Evolutionary conservation across 129 eudicot species (phyloP), one percentile per base, ranked within the genome.

Genomic region (Arctium minus): DNA sequence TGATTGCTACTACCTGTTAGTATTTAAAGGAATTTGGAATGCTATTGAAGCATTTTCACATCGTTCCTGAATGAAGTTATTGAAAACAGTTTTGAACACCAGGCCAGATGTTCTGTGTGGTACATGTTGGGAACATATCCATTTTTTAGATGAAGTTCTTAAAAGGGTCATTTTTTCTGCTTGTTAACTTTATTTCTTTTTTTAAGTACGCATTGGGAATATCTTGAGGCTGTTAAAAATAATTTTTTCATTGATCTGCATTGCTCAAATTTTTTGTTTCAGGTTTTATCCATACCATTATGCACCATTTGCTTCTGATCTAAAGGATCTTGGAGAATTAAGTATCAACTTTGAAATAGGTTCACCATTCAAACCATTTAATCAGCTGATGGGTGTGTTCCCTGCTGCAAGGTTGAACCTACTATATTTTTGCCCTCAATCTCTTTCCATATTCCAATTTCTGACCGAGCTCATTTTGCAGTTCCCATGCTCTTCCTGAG

Each of bases 251-350:
- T 68, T 68, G 60, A 82, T 67, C 46, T 64, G 53, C 31, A 11
- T 75, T 42, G 77, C 73, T 70, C 32, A 44, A 82, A 68, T 37
- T 35, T 62, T 56, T 39, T 62, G 42, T 70, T 85, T 33, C 88
- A 96, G 99, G 99, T 93, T 96, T 88, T 96, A 89, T 83, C 99
- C 99, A 65, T 96, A 96, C 72, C 99, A 96, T 89, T 96, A 96
- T 89, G 99, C 99, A 7, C 99, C 99, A 53, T 96, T 96, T 93
- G 99, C 99, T 80, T 96, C 99, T 72, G 99, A 96, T 89, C 98
- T 96, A 69, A 96, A 88, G 85, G 95, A 84, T 83, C 94, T 96
- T 81, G 98, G 90, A 33, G 90, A 90, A 72, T 78, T 96, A 88
- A 75, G 88, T 84, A 89, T 93, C 81, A 89, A 67, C 69, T 96